phyloP scores from a whole-genome alignment of 345 rosid species.

The Eucalyptus viminalis region DNA sequence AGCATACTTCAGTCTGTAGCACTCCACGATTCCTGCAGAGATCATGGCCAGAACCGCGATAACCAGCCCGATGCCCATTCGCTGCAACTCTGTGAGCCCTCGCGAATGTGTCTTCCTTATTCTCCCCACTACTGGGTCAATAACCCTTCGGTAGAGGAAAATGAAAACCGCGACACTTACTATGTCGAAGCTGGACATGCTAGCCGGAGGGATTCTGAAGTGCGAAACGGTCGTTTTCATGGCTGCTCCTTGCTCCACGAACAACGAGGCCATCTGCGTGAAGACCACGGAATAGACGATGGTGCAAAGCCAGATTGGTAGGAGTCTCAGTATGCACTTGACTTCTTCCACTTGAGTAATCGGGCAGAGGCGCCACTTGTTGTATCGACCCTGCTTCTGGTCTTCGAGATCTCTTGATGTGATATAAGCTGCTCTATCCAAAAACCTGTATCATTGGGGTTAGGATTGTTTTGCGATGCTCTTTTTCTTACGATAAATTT shows the following conservation, averaged over 20 bases:
- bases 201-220: conserved; percentile 81
- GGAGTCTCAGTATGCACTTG: conserved; percentile 81
- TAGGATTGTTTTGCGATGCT: not conserved
- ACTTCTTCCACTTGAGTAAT: conserved; percentile 97
- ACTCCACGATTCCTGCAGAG: conserved; percentile 80
- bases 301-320: conserved; percentile 98
- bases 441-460: conserved; percentile 33
- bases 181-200: conserved; percentile 99
- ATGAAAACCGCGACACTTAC: conserved; percentile 84
- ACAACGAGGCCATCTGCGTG: conserved; percentile 98
- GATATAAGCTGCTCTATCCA: conserved; percentile 85
- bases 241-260: conserved; percentile 98
- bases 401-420: conserved; percentile 53
- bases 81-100: conserved; percentile 84
- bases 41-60: conserved; percentile 89
- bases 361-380: conserved; percentile 77
- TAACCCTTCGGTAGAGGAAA: conserved; percentile 67
- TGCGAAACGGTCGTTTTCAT: conserved; percentile 70
- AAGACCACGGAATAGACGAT: conserved; percentile 90
- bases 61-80: conserved; percentile 95
- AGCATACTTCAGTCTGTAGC: conserved; percentile 63
- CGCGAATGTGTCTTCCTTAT: conserved; percentile 32
- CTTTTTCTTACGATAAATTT: not conserved
- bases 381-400: conserved; percentile 36
- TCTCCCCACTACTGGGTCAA: conserved; percentile 57